Evolutionary conservation across 2,329 filamentous ascomycete genomes (phyloP).

Genomic region (Capronia coronata): DNA sequence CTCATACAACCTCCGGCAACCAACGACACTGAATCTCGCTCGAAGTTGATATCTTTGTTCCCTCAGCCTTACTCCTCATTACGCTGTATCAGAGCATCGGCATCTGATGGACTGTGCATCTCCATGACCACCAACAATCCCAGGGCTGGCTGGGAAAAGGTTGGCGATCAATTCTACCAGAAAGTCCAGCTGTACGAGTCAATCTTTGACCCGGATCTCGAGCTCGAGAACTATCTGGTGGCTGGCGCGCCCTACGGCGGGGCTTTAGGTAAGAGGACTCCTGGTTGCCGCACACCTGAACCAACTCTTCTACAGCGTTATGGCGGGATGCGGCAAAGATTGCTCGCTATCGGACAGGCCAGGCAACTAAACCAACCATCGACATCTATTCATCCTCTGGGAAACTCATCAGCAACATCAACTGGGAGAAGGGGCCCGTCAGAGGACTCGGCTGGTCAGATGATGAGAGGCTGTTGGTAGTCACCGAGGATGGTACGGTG

Average conservation of each 20-base stretch:
- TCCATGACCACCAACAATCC: slow-evolving; percentile 51
- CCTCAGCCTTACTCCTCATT: neutral
- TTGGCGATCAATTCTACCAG: slow-evolving; percentile 91
- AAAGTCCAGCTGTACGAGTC: slow-evolving; percentile 89
- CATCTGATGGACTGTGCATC: slow-evolving; percentile 9
- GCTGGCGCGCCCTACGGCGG: slow-evolving; percentile 89
- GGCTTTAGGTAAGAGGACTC: slow-evolving; percentile 65
- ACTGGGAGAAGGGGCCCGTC: slow-evolving; percentile 84
- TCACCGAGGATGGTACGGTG: slow-evolving; percentile 84
- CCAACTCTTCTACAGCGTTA: slow-evolving; percentile 54
- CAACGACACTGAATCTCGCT: neutral
- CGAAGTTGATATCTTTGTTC: neutral
- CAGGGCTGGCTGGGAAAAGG: slow-evolving; percentile 86
- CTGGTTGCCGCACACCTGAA: neutral
- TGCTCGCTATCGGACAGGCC: slow-evolving; percentile 66
- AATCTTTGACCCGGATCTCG: slow-evolving; percentile 85
- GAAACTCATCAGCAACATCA: slow-evolving; percentile 75
- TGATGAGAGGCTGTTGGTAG: slow-evolving; percentile 82
- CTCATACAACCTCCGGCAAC: too few species aligned
- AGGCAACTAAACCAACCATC: slow-evolving; percentile 72
- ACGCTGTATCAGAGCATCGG: neutral
- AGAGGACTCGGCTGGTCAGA: slow-evolving; percentile 93
- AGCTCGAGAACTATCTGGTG: slow-evolving; percentile 90
- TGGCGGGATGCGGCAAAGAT: slow-evolving; percentile 85
- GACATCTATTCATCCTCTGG: slow-evolving; percentile 92